Percentiles rank a stretch among this genome's conserved stretches.
Evolutionary conservation across 805 yeast genomes (phyloP).

Genomic region (Kodamaea kaohsiungensis): DNA sequence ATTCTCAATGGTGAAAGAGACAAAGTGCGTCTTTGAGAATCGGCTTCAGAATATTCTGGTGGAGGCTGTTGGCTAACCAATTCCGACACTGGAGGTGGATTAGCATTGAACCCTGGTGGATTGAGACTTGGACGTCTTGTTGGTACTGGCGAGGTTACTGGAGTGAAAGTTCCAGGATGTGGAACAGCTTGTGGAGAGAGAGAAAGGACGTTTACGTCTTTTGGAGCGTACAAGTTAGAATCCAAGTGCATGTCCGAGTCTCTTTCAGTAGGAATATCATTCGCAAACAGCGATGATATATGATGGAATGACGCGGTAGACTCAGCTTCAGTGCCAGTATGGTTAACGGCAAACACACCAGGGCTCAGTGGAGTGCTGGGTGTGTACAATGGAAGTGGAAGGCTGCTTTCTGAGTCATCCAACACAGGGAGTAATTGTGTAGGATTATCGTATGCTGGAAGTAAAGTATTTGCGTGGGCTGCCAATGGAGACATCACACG

Average conservation of each 20-base stretch:
- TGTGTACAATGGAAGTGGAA: conserved; percentile 10
- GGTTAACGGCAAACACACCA: conserved; percentile 49
- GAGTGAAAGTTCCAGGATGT: conserved; percentile 40
- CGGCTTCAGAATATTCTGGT: conserved; percentile 32
- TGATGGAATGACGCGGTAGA: conserved; percentile 24
- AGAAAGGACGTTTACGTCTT: conserved; percentile 39
- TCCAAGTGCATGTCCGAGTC: conserved; percentile 43
- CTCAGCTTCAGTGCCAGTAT: conserved; percentile 10
- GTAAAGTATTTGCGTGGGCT: conserved; percentile 74
- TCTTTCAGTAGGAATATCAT: conserved; percentile 36
- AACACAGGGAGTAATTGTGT: neutral
- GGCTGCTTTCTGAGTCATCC: neutral
- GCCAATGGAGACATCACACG: conserved; percentile 76
- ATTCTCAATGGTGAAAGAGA: conserved; percentile 27
- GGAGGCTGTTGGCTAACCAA: conserved; percentile 21
- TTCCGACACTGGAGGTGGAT: conserved; percentile 17
- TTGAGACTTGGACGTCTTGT: conserved; percentile 55
- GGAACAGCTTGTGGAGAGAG: conserved; percentile 70
- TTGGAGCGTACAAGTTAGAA: conserved; percentile 56
- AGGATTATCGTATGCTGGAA: conserved; percentile 64
- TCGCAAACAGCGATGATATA: conserved; percentile 23
- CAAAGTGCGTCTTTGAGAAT: conserved; percentile 9
- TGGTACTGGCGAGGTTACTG: conserved; percentile 36
- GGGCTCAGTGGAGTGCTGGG: conserved; percentile 54
- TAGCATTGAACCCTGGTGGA: conserved; percentile 61